Conservation (phyloP, 352 stramenopile genomes). For the Phytopythium sindhum region DNA sequence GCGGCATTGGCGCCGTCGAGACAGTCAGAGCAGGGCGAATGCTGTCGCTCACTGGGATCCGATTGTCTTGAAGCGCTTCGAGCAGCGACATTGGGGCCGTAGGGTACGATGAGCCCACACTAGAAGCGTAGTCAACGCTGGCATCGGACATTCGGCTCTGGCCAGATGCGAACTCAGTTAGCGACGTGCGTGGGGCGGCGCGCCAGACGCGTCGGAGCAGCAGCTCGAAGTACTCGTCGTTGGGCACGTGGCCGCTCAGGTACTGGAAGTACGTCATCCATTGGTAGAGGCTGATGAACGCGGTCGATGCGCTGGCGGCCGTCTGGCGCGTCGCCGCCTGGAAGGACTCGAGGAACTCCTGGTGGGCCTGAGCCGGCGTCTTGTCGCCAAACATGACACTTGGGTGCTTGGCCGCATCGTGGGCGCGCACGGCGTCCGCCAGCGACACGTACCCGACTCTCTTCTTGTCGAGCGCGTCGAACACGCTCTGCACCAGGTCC, state of each 20-base stretch:
- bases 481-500: slow-evolving; percentile 66
- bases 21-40: slow-evolving; percentile 20
- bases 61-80: slow-evolving; percentile 49
- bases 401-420: slow-evolving; percentile 55
- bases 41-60: slow-evolving; percentile 18
- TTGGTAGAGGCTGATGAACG: slow-evolving; percentile 67
- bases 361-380: slow-evolving; percentile 42
- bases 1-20: slow-evolving; percentile 17
- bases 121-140: not conserved
- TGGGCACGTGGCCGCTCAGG: slow-evolving; percentile 57
- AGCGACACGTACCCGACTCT: slow-evolving; percentile 56
- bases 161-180: slow-evolving; percentile 23
- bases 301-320: slow-evolving; percentile 10
- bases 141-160: not conserved
- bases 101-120: not conserved
- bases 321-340: slow-evolving; percentile 26
- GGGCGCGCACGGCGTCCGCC: slow-evolving; percentile 39
- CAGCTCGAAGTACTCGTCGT: slow-evolving; percentile 76
- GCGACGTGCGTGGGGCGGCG: slow-evolving; percentile 33
- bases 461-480: slow-evolving; percentile 61
- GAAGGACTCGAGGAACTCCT: slow-evolving; percentile 59
- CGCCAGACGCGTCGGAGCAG: slow-evolving; percentile 72
- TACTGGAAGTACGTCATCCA: slow-evolving; percentile 81
- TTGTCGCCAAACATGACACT: slow-evolving; percentile 74
- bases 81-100: slow-evolving; percentile 39